Base-by-base conservation (phyloP, 176 grass and related monocot species). In the maize (Zea mays) region DNA sequence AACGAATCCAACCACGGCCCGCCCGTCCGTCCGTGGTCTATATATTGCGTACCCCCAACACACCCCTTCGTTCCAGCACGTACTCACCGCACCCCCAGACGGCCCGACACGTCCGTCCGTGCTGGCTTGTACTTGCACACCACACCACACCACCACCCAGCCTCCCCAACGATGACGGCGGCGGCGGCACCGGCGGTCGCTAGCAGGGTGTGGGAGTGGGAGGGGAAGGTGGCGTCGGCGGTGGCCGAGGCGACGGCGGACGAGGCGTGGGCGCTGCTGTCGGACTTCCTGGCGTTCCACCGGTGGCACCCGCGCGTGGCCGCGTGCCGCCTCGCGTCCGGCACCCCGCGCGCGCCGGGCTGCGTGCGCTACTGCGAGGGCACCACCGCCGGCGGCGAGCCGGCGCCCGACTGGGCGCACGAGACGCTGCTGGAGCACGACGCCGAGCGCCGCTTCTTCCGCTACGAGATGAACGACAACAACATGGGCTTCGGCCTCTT, bases 401-500 rank as follows among this genome's bases (percentile, higher is more conserved):
- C 37, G 33, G 2, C 20, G n/a, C 61, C 70, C 0, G 80, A 85
- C 83, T 97, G 94, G 94, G 90, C 91, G 16, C 67, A 93, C 78
- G 94, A 97, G 78, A 90, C 92, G 62, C 91, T 97, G 17, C 88
- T 97, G 2, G 85, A 87, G 65, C 73, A 89, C 80, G 86, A 93
- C 66, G 17, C 79, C 0, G 78, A 13, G 2, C 59, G 57, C 43
- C 91, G 88, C 63, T 65, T 80, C 83, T 93, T 93, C 88, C 85
- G 91, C 40, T 94, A 94, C 88, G 84, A 94, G 84, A 86, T 94
- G 88, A 91, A 86, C 69, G 86, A 94, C 67, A 94, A 91, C 92
- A 94, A 94, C 76, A 86, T 94, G 92, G 92, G 92, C 8, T 94
- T 94, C 72, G 83, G 79, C 39, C 7, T 13, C 51, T 94, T 91